These are phyloP conservation scores for Coemansia sp. DNA, from an alignment of 192 early-diverging fungal genomes.

Conservation along the genomic window DNA sequence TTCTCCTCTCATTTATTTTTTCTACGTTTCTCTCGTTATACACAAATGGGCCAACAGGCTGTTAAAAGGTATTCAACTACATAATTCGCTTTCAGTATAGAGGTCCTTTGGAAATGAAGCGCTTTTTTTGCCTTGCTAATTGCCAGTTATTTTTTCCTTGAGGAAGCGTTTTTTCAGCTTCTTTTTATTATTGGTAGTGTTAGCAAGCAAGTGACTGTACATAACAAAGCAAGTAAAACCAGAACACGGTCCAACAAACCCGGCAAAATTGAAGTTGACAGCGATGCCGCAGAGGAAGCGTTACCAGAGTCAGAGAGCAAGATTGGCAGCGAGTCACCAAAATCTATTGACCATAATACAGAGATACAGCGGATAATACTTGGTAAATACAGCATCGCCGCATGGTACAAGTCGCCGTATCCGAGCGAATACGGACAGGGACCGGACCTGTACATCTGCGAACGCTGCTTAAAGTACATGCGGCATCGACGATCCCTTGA, in stretches of 20 bases:
- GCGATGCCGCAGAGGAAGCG: background rate
- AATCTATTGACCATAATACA: background rate
- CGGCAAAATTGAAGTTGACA: background rate
- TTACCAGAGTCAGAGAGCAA: constrained; percentile 1
- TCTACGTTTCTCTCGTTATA: background rate
- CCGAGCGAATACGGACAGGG: constrained; percentile 82
- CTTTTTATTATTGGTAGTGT: constrained; percentile 6
- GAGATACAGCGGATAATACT: constrained; percentile 61
- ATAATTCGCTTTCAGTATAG: too few species aligned
- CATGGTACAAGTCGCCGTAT: constrained; percentile 95
- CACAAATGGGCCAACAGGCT: constrained; percentile 21
- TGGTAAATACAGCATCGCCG: constrained; percentile 81
- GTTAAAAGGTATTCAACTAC: constrained; percentile 17
- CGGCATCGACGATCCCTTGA: constrained; percentile 64
- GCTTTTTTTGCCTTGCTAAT: background rate
- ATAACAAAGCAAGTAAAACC: background rate
- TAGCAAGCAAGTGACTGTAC: background rate
- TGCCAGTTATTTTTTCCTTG: background rate
- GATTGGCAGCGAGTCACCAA: background rate
- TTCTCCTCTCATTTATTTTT: background rate
- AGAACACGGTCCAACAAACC: background rate
- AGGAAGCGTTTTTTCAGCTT: background rate
- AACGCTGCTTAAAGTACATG: constrained; percentile 94
- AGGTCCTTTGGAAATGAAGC: too few species aligned
- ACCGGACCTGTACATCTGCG: constrained; percentile 80